Evolutionary conservation across 148 eudicot species (phyloP).

Genomic region (Amaranthus hypochondriacus): DNA sequence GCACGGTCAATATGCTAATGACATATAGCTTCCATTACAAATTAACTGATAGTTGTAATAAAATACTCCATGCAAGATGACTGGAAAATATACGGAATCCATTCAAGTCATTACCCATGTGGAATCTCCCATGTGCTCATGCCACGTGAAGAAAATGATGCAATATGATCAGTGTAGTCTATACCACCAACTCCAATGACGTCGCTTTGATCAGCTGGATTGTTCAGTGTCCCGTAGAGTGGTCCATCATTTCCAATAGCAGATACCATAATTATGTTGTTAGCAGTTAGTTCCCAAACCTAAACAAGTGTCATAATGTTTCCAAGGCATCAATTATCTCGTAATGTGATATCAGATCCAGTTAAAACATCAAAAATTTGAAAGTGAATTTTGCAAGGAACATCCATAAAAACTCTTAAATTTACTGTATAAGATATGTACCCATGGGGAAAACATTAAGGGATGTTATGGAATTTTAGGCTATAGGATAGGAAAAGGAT

Average conservation of each 20-base stretch:
- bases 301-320: conserved; percentile 25
- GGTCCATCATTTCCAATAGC: conserved; percentile 99
- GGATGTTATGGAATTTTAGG: too few species aligned
- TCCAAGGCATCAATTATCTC: not conserved
- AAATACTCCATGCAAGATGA: not conserved
- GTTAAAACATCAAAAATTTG: conserved; percentile 1
- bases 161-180: conserved; percentile 93
- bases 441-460: too few species aligned
- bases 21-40: not conserved
- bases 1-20: not conserved
- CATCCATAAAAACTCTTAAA: not conserved
- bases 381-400: not conserved
- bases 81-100: not conserved
- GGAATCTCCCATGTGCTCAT: conserved; percentile 99
- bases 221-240: conserved; percentile 92
- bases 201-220: conserved; percentile 99
- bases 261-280: conserved; percentile 95
- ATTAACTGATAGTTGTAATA: not conserved
- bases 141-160: conserved; percentile 99
- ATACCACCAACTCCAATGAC: conserved; percentile 99
- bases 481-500: too few species aligned
- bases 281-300: conserved; percentile 99
- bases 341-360: not conserved
- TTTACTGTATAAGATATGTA: too few species aligned
- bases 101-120: conserved; percentile 64